phyloP scores from a whole-genome alignment of 148 eudicot species.

The Diospyros kaki region DNA sequence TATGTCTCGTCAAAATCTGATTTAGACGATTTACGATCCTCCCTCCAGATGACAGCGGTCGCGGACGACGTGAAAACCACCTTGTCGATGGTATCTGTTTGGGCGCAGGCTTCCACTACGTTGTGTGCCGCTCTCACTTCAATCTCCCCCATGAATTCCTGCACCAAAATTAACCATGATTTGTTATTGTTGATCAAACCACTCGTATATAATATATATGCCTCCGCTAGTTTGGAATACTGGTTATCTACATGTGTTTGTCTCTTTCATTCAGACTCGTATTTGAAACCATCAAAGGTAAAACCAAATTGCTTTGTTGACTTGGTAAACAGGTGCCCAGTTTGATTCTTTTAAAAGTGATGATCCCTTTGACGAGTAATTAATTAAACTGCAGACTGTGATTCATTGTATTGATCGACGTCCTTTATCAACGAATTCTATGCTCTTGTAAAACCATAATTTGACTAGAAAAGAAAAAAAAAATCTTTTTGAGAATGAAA shows the following conservation, averaged over 20 bases:
- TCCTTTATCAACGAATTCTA: too few relatives aligned
- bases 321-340: too few relatives aligned
- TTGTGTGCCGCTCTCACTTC: constrained; percentile 33
- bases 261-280: constrained; percentile 10
- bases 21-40: constrained; percentile 22
- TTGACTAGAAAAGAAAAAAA: too few relatives aligned
- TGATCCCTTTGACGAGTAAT: too few relatives aligned
- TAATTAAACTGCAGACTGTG: too few relatives aligned
- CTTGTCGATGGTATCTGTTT: constrained; percentile 25
- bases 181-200: neutral
- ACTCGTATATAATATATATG: too few relatives aligned
- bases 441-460: too few relatives aligned
- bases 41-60: constrained; percentile 34
- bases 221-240: too few relatives aligned
- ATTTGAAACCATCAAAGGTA: neutral
- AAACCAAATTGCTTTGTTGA: too few relatives aligned
- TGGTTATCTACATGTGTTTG: neutral
- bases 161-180: neutral
- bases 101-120: constrained; percentile 38
- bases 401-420: too few relatives aligned
- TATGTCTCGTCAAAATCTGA: constrained; percentile 30
- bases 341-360: too few relatives aligned
- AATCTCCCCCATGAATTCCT: constrained; percentile 32
- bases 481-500: too few relatives aligned
- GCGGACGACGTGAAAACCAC: constrained; percentile 31